Evolutionary conservation across 495 filamentous ascomycete species (phyloP), one percentile per base, ranked within the genome.

Genomic region (Lepidopterella palustris): DNA sequence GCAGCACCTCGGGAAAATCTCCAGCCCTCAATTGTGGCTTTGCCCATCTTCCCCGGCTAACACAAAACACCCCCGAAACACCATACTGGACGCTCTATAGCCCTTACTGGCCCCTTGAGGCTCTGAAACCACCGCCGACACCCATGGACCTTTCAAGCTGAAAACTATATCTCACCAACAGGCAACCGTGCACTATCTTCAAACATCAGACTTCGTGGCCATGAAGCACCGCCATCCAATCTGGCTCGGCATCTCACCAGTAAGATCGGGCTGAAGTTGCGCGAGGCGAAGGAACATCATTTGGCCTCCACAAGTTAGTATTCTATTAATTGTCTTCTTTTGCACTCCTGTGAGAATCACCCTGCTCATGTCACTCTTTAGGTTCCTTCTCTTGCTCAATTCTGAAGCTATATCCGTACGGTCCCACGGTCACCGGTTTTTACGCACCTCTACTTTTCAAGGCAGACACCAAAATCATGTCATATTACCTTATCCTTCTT

Each of bases 391-490:
- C 39, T 27, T 18, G 18, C 35, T 32, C 47, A 42, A 8, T 25
- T 28, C 26, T 42, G 26, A 11, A 11, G 13, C 25, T 29, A n/a
- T n/a, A n/a, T n/a, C n/a, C n/a, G n/a, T n/a, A 32, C 27, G 18
- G 29, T 59, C 48, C 57, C 61, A 56, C 63, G 15, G 58, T 65
- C 58, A 62, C 62, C 62, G 62, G 62, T 60, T 53, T 61, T 45
- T 40, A 6, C 23, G 31, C 15, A 27, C 27, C 40, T 26, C 29
- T 45, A 2, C 21, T 24, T 25, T 48, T 62, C 63, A 51, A 61
- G 59, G 58, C 58, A 59, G 63, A 62, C 53, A 35, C 53, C 51
- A 27, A 10, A 4, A 6, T 20, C 1, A 25, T 20, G 6, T 27
- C 54, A 24, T 61, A 53, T 61, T 39, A 64, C 61, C 58, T 59